Base-by-base conservation (phyloP, 2,329 filamentous ascomycete species). In the Calonectria multiphialidica region DNA sequence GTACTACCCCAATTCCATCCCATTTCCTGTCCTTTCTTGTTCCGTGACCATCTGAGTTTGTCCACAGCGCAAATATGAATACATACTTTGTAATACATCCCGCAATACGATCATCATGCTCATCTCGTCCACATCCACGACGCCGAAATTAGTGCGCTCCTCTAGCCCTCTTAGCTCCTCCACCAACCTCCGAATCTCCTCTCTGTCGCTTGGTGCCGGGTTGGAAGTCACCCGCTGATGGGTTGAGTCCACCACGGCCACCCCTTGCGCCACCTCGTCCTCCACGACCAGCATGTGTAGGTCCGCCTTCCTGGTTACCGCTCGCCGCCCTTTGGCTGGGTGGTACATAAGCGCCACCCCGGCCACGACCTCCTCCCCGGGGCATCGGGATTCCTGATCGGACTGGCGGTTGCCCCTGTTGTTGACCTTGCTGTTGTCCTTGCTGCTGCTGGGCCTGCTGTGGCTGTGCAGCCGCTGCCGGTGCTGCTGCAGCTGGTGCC, bases 161-260 rank as follows among this genome's bases (percentile, higher is more conserved):
- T 42, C 85, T 80, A 5, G 84, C 83, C 71, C 86, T 80, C 79
- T 87, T 87, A 4, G 84, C 84, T 23, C 85, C 85, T 21, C 81
- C 84, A 4, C 83, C 84, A 25, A 74, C 81, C 63, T 87, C 85
- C 0, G 83, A 84, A 67, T 92, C 90, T 61, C 90, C 89, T 66
- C 90, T 84, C 16, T 88, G 86, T 33, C 90, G 85, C 82, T 92
- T 91, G 75, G 86, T 89, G 5, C 90, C 89, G 10, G 88, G 87
- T 49, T 90, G 89, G 75, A 90, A 88, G 69, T 92, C 91, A 61
- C 86, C 84, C 12, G 88, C 90, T 15, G 82, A 83, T 1, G 87
- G 86, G 74, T 89, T 91, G 76, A 91, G 13, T 71, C 83, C 68
- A 13, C 82, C 82, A 25, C 87, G 84, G 37, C 85, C 83, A 28